These are phyloP conservation scores for Gaertneriomyces semiglobifer DNA, from an alignment of 192 early-diverging fungal genomes.

Conservation along the genomic window DNA sequence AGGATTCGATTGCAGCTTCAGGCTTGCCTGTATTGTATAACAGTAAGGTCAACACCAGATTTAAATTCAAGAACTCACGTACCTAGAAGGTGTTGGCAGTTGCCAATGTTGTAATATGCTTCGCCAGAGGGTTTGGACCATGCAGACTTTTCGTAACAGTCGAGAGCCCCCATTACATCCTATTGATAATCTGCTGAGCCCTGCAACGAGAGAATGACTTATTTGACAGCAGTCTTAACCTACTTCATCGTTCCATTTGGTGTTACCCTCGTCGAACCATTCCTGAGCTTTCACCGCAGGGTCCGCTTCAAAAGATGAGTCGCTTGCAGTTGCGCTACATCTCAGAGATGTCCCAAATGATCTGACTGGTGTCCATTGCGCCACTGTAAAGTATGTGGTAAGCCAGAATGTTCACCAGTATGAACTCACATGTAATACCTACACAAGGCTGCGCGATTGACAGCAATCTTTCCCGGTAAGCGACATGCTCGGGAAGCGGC, in stretches of 20 bases:
- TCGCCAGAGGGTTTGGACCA: slow-evolving; percentile 28
- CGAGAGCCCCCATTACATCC: slow-evolving; percentile 33
- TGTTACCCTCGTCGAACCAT: slow-evolving; percentile 28
- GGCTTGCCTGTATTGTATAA: slow-evolving; percentile 42
- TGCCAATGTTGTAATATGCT: slow-evolving; percentile 46
- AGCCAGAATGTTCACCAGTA: too few relatives aligned
- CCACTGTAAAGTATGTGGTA: too few relatives aligned
- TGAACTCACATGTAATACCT: too few relatives aligned
- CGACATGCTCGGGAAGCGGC: too few relatives aligned
- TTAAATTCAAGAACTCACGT: background rate
- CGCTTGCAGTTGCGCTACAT: slow-evolving; percentile 2
- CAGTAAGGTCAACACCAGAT: background rate
- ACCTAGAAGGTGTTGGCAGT: slow-evolving; percentile 35
- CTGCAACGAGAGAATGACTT: background rate
- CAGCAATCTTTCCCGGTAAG: too few relatives aligned
- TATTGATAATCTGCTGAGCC: background rate
- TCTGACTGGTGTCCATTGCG: too few relatives aligned
- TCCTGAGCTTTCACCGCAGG: slow-evolving; percentile 18
- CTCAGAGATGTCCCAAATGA: too few relatives aligned
- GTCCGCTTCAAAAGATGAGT: slow-evolving; percentile 8
- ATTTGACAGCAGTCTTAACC: background rate
- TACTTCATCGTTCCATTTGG: slow-evolving; percentile 30
- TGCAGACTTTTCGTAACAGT: slow-evolving; percentile 32
- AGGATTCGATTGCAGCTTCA: slow-evolving; percentile 54
- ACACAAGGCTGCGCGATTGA: too few relatives aligned